Evolutionary conservation across 225 moss, liverwort and hornwort genomes (phyloP).

Genomic region (Ulota crispa): DNA sequence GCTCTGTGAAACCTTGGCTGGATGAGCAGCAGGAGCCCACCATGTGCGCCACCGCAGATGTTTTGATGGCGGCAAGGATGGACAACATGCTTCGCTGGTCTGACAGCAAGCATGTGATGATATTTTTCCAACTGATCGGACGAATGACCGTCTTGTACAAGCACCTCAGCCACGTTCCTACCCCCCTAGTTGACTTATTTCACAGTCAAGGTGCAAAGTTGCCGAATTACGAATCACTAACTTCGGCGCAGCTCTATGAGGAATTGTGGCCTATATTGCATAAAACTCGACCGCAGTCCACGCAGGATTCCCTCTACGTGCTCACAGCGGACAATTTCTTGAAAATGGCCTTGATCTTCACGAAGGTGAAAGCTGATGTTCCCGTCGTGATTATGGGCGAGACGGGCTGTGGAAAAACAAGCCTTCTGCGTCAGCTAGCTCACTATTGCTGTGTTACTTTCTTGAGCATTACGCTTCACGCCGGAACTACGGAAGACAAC

Average conservation of each 20-base stretch:
- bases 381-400: constrained; percentile 66
- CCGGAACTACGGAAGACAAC: constrained; percentile 45
- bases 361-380: constrained; percentile 45
- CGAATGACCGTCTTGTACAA: constrained; percentile 42
- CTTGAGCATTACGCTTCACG: constrained; percentile 48
- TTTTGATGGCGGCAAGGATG: constrained; percentile 50
- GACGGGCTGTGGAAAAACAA: constrained; percentile 66
- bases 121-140: constrained; percentile 41
- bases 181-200: constrained; percentile 34
- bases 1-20: constrained; percentile 58
- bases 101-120: constrained; percentile 51
- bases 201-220: constrained; percentile 38
- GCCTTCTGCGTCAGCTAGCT: constrained; percentile 49
- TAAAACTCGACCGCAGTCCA: constrained; percentile 5
- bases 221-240: constrained; percentile 41
- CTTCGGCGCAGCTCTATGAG: constrained; percentile 34
- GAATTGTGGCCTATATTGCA: constrained; percentile 50
- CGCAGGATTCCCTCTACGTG: constrained; percentile 31
- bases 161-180: constrained; percentile 39
- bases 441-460: constrained; percentile 40
- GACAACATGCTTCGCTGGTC: constrained; percentile 58
- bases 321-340: constrained; percentile 55
- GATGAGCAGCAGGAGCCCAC: constrained; percentile 50
- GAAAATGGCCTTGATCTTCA: constrained; percentile 55
- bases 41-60: constrained; percentile 20